Evolutionary conservation across 73 alveolate species (phyloP).

Genomic region (Durusdinium trenchii): DNA sequence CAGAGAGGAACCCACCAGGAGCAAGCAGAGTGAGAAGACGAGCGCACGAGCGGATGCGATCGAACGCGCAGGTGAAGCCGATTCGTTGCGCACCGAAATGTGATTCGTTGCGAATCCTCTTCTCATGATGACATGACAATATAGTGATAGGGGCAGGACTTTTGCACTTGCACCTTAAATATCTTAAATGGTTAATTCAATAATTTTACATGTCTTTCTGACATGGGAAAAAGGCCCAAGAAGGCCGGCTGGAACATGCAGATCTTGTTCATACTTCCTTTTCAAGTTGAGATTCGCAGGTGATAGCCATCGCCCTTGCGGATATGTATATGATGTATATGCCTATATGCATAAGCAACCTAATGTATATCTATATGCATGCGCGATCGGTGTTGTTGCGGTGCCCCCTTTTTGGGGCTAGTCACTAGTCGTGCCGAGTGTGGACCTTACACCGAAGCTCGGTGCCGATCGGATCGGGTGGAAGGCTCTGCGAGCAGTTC

Average conservation of each 20-base stretch:
- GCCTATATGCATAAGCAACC: background rate
- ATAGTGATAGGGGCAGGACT: background rate
- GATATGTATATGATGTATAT: background rate
- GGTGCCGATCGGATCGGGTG: background rate
- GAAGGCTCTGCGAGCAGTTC: background rate
- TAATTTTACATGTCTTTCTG: background rate
- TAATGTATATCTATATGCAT: no score
- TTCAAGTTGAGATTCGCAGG: background rate
- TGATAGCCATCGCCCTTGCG: background rate
- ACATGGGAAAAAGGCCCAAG: no score
- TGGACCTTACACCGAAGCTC: background rate
- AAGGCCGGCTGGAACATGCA: background rate
- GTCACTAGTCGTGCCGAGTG: background rate
- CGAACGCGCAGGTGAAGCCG: background rate
- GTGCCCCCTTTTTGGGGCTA: background rate
- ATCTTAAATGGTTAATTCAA: background rate
- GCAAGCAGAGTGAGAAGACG: no score
- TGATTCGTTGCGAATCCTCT: background rate
- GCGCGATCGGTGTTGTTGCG: background rate
- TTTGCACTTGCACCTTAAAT: background rate
- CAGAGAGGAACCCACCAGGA: no score
- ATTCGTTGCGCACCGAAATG: background rate
- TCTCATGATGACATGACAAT: background rate
- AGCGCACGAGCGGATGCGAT: no score
- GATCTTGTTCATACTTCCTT: background rate